These are phyloP conservation scores for Eucalyptus viminalis DNA, from an alignment of 345 rosid genomes.

Conservation along the genomic window DNA sequence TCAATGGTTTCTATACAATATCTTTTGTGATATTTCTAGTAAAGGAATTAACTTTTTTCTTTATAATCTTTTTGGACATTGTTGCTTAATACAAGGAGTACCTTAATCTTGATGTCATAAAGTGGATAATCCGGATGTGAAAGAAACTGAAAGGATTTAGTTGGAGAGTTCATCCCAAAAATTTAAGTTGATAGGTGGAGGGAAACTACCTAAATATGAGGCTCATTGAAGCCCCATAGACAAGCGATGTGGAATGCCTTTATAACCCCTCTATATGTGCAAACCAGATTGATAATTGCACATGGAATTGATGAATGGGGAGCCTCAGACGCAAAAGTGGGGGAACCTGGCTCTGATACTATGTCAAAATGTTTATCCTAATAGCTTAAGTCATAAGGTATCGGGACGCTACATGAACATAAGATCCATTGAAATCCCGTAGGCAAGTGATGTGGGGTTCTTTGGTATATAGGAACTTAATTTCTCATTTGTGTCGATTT, in stretches of 20 bases:
- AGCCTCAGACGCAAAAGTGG: background rate
- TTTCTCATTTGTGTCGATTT: background rate
- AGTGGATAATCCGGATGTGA: background rate
- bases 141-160: background rate
- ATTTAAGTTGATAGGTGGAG: background rate
- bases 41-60: background rate
- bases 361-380: background rate
- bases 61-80: background rate
- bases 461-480: background rate
- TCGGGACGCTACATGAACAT: background rate
- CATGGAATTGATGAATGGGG: background rate
- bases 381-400: background rate
- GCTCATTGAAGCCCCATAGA: background rate
- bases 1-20: slow-evolving; percentile 60
- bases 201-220: background rate
- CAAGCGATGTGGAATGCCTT: background rate
- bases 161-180: background rate
- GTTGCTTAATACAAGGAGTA: background rate
- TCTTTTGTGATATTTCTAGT: background rate
- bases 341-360: background rate
- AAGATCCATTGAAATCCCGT: background rate
- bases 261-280: background rate
- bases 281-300: background rate
- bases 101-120: background rate
- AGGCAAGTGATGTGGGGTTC: background rate